Base-by-base conservation (phyloP, 768 basidiomycete genomes). In the Guyanaporus albipodus region DNA sequence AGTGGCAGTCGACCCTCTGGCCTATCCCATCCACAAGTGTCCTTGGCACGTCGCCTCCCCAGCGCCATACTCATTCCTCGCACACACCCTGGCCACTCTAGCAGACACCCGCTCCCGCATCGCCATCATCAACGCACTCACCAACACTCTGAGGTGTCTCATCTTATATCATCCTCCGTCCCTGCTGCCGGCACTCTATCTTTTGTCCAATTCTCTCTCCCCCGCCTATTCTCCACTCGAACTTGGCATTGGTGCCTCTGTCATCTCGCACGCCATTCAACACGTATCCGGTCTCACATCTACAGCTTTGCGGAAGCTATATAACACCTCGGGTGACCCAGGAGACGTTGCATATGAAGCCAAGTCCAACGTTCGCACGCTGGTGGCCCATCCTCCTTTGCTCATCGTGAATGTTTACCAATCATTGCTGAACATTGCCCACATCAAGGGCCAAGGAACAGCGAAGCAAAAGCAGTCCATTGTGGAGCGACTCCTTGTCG, bases 301-400 rank as follows among this genome's bases (percentile, higher is more conserved):
- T 17, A 63, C 72, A 8, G 75, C 83, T 11, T 74, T 85, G 37
- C 82, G 71, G 64, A 76, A 71, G 46, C 64, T 91, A 12, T 88
- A 89, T 62, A 85, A 82, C 52, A 69, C 76, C 35, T 79, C 73
- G 27, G 93, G 93, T 4, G 93, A 96, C 66, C 77, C 81, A 21
- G 93, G 93, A 0, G 90, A 93, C 60, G 89, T 93, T 8, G 93
- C 93, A 1, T 91, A 82, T 56, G 78, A 80, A 47, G 90, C 91
- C 9, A 91, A 86, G 61, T 80, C 81, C 4, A 87, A 78, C 47
- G 65, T 89, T 18, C 76, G 87, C 34, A 87, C 87, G 4, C 73
- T 92, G 21, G 62, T 88, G 21, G 80, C 86, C 3, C 87, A 87
- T 56, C 70, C 79, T n/a, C 77, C 83, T 10, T 70, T 91, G 6